These are phyloP conservation scores for Cryptosporidium viatorum DNA, from an alignment of 169 alveolate genomes.

Conservation along the genomic window DNA sequence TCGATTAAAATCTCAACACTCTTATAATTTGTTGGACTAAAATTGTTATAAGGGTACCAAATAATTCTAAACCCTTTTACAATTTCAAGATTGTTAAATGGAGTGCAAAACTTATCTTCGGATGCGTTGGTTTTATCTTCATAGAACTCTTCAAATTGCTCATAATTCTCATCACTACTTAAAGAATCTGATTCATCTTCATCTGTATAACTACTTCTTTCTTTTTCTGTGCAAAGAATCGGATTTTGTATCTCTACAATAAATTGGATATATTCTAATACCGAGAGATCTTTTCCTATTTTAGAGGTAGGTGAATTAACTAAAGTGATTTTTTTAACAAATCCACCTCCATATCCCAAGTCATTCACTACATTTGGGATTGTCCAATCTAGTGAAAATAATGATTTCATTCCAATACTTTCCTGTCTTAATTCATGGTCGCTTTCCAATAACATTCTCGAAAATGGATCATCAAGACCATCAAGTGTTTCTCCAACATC, in stretches of 20 bases:
- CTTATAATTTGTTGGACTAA: constrained; percentile 60
- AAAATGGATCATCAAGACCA: neutral
- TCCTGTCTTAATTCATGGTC: constrained; percentile 38
- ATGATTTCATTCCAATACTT: constrained; percentile 25
- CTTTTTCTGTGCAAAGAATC: constrained; percentile 13
- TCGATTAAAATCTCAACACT: constrained; percentile 34
- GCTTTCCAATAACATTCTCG: constrained; percentile 32
- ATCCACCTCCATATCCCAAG: constrained; percentile 46
- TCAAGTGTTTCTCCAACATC: neutral
- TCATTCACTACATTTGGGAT: constrained; percentile 46
- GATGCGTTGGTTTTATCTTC: neutral
- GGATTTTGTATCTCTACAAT: constrained; percentile 61
- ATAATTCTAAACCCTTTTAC: constrained; percentile 63
- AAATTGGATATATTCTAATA: neutral
- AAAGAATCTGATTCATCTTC: neutral
- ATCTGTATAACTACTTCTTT: neutral
- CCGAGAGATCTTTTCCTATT: neutral
- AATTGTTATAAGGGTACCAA: constrained; percentile 64
- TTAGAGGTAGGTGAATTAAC: neutral
- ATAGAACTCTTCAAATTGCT: neutral
- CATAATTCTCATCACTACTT: neutral
- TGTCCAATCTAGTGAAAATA: constrained; percentile 26
- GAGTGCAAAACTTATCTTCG: constrained; percentile 9
- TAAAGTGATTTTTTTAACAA: constrained; percentile 33
- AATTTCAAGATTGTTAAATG: constrained; percentile 35